phyloP scores from a whole-genome alignment of 2,329 filamentous ascomycete species.

The Knufia petricola region DNA sequence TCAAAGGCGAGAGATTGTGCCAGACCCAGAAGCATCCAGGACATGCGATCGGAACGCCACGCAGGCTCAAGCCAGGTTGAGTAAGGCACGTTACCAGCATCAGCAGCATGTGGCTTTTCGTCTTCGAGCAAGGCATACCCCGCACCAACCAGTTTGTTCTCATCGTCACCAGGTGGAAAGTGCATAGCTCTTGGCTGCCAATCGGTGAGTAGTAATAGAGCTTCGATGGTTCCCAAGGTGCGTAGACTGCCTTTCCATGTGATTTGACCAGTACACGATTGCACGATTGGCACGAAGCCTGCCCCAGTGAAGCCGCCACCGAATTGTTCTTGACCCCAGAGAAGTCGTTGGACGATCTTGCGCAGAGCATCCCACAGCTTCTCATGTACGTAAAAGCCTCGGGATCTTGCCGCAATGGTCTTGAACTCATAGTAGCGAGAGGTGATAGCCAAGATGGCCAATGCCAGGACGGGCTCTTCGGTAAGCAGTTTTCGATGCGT shows the following conservation, averaged over 20 bases:
- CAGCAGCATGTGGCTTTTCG: conserved; percentile 25
- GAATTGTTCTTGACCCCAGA: conserved; percentile 95
- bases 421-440: conserved; percentile 75
- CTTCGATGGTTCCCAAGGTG: conserved; percentile 88
- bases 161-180: conserved; percentile 67
- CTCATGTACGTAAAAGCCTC: conserved; percentile 86
- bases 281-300: conserved; percentile 54
- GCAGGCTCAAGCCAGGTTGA: conserved; percentile 95
- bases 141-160: conserved; percentile 50
- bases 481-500: conserved; percentile 71
- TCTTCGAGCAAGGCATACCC: conserved; percentile 8
- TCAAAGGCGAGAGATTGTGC: conserved; percentile 53
- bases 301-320: conserved; percentile 77
- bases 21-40: conserved; percentile 50
- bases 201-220: conserved; percentile 84
- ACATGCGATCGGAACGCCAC: conserved; percentile 62
- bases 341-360: conserved; percentile 87
- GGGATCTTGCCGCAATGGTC: conserved; percentile 69
- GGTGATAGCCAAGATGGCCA: conserved; percentile 83
- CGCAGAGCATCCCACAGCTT: conserved; percentile 90
- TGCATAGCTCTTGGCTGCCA: conserved; percentile 94
- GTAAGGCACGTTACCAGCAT: conserved; percentile 50
- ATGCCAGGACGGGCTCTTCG: conserved; percentile 85
- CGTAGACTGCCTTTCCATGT: conserved; percentile 64
- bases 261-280: conserved; percentile 50